phyloP scores from a whole-genome alignment of 345 rosid genomes.

The Salix caprea region DNA sequence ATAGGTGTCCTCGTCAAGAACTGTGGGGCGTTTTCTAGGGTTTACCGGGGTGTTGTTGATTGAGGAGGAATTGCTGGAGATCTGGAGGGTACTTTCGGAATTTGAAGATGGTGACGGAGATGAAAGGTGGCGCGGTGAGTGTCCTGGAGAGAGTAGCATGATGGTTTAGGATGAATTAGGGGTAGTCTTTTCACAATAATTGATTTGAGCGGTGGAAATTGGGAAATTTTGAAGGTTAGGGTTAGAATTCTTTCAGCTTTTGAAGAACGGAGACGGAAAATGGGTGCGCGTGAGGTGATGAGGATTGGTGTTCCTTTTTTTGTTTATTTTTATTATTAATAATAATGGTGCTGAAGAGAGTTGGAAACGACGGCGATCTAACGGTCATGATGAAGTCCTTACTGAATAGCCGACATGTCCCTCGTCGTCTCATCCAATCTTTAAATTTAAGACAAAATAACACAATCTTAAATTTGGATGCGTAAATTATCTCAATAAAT shows the following conservation, averaged over 20 bases:
- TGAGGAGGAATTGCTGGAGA: constrained; percentile 31
- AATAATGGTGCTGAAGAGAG: neutral
- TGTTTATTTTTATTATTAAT: too few species aligned
- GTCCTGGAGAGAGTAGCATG: constrained; percentile 77
- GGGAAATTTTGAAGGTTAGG: neutral
- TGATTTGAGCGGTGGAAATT: neutral
- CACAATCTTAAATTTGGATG: too few species aligned
- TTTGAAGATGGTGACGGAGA: constrained; percentile 53
- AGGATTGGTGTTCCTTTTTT: neutral
- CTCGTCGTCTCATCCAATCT: too few species aligned
- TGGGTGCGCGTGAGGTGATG: neutral
- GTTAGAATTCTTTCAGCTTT: neutral
- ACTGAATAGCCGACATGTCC: neutral
- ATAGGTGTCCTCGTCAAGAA: constrained; percentile 83
- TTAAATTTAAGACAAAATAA: too few species aligned
- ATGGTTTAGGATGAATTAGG: constrained; percentile 1
- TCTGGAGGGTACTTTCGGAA: constrained; percentile 24
- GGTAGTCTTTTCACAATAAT: neutral
- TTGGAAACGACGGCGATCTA: neutral
- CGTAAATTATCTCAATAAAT: too few species aligned
- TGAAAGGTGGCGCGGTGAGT: constrained; percentile 73
- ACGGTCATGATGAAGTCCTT: neutral
- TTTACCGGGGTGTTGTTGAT: constrained; percentile 12
- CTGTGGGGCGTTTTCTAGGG: constrained; percentile 51
- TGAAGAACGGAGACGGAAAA: neutral